Percentiles rank a stretch among this genome's conserved stretches.
phyloP scores from a whole-genome alignment of 2,329 filamentous ascomycete species.

The Penicillium concentricum region DNA sequence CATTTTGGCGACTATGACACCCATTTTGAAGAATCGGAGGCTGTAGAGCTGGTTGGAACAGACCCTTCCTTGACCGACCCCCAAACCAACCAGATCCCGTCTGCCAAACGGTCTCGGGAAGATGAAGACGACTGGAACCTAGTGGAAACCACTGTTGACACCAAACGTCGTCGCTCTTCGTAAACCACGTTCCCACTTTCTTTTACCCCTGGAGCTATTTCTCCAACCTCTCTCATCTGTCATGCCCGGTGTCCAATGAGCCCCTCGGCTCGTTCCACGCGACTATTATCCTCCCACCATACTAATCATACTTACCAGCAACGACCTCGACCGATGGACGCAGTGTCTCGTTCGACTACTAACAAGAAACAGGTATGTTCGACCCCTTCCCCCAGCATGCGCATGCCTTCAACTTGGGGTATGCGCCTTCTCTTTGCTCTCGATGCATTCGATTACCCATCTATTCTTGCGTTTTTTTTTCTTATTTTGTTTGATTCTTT shows the following conservation, averaged over 20 bases:
- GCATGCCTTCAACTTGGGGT: background rate
- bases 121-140: conserved; percentile 35
- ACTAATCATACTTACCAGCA: conserved; percentile 14
- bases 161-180: conserved; percentile 55
- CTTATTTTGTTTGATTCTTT: background rate
- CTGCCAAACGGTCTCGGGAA: conserved; percentile 37
- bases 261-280: background rate
- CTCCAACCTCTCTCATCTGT: background rate
- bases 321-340: conserved; percentile 2
- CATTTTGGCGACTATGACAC: conserved; percentile 43
- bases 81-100: conserved; percentile 21
- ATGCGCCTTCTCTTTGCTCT: background rate
- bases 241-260: background rate
- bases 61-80: conserved; percentile 21
- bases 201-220: background rate
- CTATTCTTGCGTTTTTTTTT: background rate
- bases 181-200: conserved; percentile 11
- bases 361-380: conserved; percentile 10
- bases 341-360: background rate
- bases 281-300: background rate
- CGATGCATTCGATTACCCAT: background rate
- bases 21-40: conserved; percentile 32
- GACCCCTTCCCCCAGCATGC: background rate
- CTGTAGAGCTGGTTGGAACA: conserved; percentile 18
- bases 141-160: conserved; percentile 38